Evolutionary conservation across 306 rosid genomes (phyloP).

Genomic region (Trifolium pratense): DNA sequence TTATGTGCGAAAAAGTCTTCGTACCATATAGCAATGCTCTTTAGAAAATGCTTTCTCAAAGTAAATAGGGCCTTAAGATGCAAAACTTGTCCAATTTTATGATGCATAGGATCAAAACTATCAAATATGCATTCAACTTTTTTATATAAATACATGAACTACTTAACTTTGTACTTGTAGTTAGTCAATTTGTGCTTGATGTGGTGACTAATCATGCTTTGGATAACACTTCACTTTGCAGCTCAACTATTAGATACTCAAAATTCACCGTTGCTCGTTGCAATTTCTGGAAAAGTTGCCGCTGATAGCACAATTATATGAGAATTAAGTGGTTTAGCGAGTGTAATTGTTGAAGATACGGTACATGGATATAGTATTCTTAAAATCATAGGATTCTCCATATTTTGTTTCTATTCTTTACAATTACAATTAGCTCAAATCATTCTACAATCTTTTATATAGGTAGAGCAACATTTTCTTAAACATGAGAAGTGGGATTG

Average conservation of each 20-base stretch:
- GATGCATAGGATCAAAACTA: no score
- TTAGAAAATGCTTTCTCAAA: no score
- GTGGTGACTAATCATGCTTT: no score
- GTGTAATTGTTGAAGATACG: constrained; percentile 95
- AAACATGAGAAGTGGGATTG: constrained; percentile 86
- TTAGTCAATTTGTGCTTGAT: no score
- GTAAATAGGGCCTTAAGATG: no score
- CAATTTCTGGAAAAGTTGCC: constrained; percentile 86
- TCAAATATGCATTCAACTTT: no score
- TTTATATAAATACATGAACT: no score
- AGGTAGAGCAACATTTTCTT: constrained; percentile 95
- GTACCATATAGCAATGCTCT: no score
- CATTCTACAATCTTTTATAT: constrained; percentile 36
- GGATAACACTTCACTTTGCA: neutral
- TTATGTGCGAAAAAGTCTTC: no score
- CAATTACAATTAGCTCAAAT: constrained; percentile 1
- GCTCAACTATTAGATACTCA: neutral
- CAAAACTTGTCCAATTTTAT: no score
- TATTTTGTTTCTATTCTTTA: constrained; percentile 9
- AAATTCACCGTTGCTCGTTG: constrained; percentile 65
- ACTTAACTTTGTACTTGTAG: no score
- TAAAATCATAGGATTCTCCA: neutral
- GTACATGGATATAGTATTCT: constrained; percentile 45
- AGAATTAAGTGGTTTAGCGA: constrained; percentile 86
- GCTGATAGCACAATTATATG: constrained; percentile 79